Evolutionary conservation across 805 yeast genomes (phyloP).

Genomic region (Citeromyces nyonsensis): DNA sequence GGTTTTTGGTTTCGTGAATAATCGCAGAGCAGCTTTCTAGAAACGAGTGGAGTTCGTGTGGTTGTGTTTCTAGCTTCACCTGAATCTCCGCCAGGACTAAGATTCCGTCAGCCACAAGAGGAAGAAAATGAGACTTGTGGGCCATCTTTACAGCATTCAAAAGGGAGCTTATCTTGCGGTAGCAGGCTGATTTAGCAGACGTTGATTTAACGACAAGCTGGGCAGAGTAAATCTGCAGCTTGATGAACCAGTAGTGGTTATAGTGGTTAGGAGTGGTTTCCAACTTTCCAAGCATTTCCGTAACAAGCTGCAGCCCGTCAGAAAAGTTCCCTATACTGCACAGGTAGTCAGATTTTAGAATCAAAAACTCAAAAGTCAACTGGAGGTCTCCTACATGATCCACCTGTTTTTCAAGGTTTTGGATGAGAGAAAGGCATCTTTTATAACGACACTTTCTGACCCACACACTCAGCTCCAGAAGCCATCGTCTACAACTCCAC

Average conservation of each 20-base stretch:
- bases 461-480: conserved; percentile 20
- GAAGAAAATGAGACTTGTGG: conserved; percentile 24
- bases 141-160: conserved; percentile 34
- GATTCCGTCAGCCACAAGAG: conserved; percentile 27
- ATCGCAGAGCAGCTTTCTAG: no score
- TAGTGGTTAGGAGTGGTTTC: conserved; percentile 9
- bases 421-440: conserved; percentile 18
- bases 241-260: conserved; percentile 27
- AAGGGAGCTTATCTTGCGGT: conserved; percentile 32
- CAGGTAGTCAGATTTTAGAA: conserved; percentile 10
- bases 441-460: conserved; percentile 21
- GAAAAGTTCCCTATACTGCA: conserved; percentile 8
- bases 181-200: conserved; percentile 21
- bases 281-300: conserved; percentile 8
- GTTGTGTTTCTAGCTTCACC: conserved; percentile 15
- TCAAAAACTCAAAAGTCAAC: conserved; percentile 11
- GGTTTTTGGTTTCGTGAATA: no score
- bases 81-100: conserved; percentile 28
- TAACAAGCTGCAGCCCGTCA: conserved; percentile 8
- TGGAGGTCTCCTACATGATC: conserved; percentile 16
- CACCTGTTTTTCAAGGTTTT: conserved; percentile 12
- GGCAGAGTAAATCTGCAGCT: conserved; percentile 30
- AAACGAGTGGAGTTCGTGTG: background rate
- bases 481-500: conserved; percentile 21
- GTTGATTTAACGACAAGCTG: conserved; percentile 16